These are phyloP conservation scores for Rhynchospora tenuis DNA, from an alignment of 176 grass and related monocot species.

Conservation along the genomic window DNA sequence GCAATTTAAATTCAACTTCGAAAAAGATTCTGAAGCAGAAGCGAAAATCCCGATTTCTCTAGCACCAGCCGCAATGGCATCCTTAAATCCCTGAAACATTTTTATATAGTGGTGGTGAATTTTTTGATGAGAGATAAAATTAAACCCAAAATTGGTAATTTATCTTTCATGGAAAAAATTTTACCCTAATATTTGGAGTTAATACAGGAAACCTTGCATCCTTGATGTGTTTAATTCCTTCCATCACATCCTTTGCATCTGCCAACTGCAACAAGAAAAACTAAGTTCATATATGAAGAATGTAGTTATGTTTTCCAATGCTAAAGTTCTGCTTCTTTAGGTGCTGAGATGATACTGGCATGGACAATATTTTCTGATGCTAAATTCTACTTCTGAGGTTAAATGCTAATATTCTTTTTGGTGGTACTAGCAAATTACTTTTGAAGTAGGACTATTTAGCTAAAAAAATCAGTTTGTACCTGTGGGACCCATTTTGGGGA, in stretches of 20 bases:
- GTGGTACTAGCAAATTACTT: background rate
- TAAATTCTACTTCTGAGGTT: background rate
- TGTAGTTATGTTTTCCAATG: background rate
- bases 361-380: background rate
- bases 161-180: background rate
- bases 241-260: constrained; percentile 87
- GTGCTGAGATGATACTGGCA: background rate
- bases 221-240: constrained; percentile 39
- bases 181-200: constrained; percentile 93
- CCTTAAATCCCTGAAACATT: constrained; percentile 74
- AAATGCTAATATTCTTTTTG: background rate
- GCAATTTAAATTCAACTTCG: constrained; percentile 90
- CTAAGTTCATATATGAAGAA: background rate
- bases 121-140: background rate
- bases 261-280: constrained; percentile 51
- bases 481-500: constrained; percentile 97
- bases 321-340: background rate
- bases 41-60: constrained; percentile 92
- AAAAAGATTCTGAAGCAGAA: constrained; percentile 95
- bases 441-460: background rate
- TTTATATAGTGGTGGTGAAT: background rate
- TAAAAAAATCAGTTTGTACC: constrained; percentile 30
- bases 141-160: background rate
- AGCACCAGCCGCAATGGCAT: constrained; percentile 71
- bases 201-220: constrained; percentile 59